phyloP scores from a whole-genome alignment of 208 protist species.

The Phytomonas sp. region DNA sequence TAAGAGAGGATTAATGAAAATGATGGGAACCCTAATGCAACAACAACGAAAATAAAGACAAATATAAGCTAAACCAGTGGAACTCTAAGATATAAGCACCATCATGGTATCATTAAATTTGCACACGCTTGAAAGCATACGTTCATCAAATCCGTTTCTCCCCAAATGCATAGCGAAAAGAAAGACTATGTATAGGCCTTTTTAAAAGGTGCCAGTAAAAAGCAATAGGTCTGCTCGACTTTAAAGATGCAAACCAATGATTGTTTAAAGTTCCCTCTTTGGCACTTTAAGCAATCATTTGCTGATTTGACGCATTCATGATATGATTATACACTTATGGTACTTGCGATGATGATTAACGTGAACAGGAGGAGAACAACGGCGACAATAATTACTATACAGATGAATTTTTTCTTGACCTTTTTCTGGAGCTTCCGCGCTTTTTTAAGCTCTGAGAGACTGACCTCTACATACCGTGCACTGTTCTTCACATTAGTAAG shows the following conservation, averaged over 20 bases:
- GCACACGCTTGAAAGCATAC: not conserved
- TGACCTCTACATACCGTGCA: conserved; percentile 50
- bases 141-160: not conserved
- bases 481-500: conserved; percentile 59
- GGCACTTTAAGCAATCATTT: not conserved
- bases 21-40: not conserved
- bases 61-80: not conserved
- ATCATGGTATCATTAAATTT: not conserved
- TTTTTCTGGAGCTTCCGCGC: conserved; percentile 73
- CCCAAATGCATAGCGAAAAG: not conserved
- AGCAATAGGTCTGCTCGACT: not conserved
- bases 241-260: not conserved
- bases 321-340: not conserved
- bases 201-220: not conserved
- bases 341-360: conserved; percentile 5
- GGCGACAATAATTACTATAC: conserved; percentile 31
- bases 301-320: not conserved
- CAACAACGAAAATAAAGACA: not conserved
- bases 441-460: conserved; percentile 59
- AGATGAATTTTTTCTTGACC: conserved; percentile 68
- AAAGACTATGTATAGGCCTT: not conserved
- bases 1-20: not conserved
- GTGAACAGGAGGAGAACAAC: conserved; percentile 41
- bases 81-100: not conserved
- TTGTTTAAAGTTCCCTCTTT: not conserved